phyloP scores from a whole-genome alignment of 2,329 filamentous ascomycete species.

The Ophiocordyceps camponoti-leonardi region DNA sequence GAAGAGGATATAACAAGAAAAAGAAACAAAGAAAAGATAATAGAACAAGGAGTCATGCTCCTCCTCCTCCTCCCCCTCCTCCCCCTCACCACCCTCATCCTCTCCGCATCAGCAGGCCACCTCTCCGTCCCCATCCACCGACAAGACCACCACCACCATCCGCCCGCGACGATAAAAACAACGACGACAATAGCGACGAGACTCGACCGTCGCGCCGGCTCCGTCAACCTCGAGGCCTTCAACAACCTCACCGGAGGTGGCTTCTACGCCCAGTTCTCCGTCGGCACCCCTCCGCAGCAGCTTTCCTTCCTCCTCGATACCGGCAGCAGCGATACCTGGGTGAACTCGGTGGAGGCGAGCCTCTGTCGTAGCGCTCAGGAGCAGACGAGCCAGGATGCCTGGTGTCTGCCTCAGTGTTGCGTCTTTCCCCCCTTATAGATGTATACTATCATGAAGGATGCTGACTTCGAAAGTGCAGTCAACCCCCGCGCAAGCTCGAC shows the following conservation, averaged over 20 bases:
- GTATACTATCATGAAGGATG: too few relatives aligned
- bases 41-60: neutral
- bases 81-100: conserved; percentile 3
- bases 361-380: conserved; percentile 33
- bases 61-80: conserved; percentile 4
- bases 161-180: neutral
- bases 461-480: conserved; percentile 7
- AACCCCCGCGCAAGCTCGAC: conserved; percentile 28
- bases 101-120: conserved; percentile 7
- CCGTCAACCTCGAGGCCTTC: conserved; percentile 18
- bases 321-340: conserved; percentile 46
- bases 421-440: too few relatives aligned
- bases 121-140: conserved; percentile 7
- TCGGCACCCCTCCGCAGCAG: conserved; percentile 40
- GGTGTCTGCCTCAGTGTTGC: neutral
- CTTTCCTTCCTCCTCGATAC: conserved; percentile 42
- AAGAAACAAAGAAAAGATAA: too few relatives aligned
- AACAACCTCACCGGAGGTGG: conserved; percentile 38
- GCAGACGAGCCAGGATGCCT: conserved; percentile 8
- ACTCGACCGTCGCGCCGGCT: conserved; percentile 10
- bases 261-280: conserved; percentile 37
- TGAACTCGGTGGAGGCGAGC: conserved; percentile 37
- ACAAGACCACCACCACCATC: neutral
- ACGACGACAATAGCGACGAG: too few relatives aligned
- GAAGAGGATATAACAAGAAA: too few relatives aligned